phyloP scores from a whole-genome alignment of 23 red algal species.

The Gracilaria vermiculophylla region DNA sequence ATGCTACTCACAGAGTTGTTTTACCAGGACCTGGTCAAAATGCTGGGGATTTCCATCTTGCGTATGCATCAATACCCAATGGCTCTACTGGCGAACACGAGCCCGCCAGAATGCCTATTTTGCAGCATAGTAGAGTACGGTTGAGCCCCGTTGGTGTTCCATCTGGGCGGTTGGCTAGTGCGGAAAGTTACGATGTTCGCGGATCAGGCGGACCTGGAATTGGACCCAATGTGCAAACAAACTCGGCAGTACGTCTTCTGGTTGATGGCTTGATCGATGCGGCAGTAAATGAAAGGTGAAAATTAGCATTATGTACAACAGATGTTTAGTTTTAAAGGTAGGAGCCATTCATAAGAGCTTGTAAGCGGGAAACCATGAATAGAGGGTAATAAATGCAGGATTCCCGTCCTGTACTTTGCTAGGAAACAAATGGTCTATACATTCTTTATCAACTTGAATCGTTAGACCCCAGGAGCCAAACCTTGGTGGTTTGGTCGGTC shows the following conservation, averaged over 20 bases:
- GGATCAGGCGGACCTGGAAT: not conserved
- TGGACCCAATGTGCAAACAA: conserved; percentile 7
- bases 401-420: conserved; percentile 36
- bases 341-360: conserved; percentile 27
- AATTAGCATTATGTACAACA: conserved; percentile 43
- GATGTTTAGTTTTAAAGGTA: conserved; percentile 54
- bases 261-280: conserved; percentile 48
- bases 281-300: conserved; percentile 34
- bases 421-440: conserved; percentile 2
- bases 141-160: not conserved
- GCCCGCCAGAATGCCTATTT: not conserved
- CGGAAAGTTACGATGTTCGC: not conserved
- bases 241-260: conserved; percentile 38
- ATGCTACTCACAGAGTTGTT: not conserved
- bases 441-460: not conserved
- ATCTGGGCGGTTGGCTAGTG: not conserved
- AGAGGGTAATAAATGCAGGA: conserved; percentile 19
- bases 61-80: not conserved
- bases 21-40: not conserved
- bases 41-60: not conserved
- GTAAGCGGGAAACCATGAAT: conserved; percentile 22
- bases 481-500: conserved; percentile 59
- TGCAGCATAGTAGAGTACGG: conserved; percentile 1
- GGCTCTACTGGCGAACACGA: conserved; percentile 8
- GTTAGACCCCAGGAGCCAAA: conserved; percentile 29